Evolutionary conservation across 164 flowering plant genomes (phyloP), one percentile per base, ranked within the genome.

Genomic region (Hamamelis virginiana): DNA sequence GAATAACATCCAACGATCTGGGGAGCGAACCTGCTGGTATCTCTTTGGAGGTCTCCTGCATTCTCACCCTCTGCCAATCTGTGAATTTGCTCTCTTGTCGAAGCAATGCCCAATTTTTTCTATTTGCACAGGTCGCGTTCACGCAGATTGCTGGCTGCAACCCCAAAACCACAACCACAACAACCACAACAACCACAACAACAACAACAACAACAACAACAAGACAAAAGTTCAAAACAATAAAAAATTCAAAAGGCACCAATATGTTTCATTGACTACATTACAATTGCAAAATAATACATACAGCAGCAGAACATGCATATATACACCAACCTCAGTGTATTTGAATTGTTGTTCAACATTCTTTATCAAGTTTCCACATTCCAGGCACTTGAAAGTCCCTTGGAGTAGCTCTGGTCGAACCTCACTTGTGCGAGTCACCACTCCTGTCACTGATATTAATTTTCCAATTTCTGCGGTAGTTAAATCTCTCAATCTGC

Each of bases 41-140:
- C 82, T 96, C 99, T 78, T 91, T 88, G 5, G 99, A 89, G 38
- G 92, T 87, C 77, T 96, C 99, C 81, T 96, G 99, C 99, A 93
- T 88, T 65, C 98, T 80, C 8, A 93, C 98, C 80, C 97, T 91
- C 80, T 96, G 99, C 99, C 99, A 96, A 71, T 96, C 99, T 3
- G 97, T 81, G 72, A 96, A 96, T 77, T 89, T 91, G 80, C 99
- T 96, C 56, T 96, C 98, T 80, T 93, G 97, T 50, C 95, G 75
- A 71, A 93, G 86, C 74, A 96, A 73, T 27, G 87, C 97, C 97
- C 97, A 96, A 16, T 53, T 86, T 46, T 68, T 65, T 69, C 91
- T 78, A 64, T 90, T 93, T 0, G 58, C 14, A 75, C 98, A 96
- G 0, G 86, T 80, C 0, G 97, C 82, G 76, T 80, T 89, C 64